A percentile compares a stretch with the other conserved stretches of the same genome.
These are phyloP conservation scores for Asterophora lycoperdoides DNA, from an alignment of 768 basidiomycete genomes.

Conservation along the genomic window DNA sequence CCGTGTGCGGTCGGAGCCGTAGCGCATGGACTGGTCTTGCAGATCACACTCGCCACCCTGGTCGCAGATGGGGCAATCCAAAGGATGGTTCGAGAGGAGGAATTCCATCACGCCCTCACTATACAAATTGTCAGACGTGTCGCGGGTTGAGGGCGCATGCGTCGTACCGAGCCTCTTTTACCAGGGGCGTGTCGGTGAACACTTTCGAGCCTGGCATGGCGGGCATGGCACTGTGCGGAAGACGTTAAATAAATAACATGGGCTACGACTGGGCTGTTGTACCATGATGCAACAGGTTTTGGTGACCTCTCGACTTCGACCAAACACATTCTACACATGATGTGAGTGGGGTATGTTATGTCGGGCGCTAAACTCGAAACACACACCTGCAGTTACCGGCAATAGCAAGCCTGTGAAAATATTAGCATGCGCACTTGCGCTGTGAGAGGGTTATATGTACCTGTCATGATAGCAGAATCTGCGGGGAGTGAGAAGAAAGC, in stretches of 20 bases:
- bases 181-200: constrained; percentile 88
- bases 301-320: constrained; percentile 96
- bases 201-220: constrained; percentile 94
- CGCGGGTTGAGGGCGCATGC: not conserved
- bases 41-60: constrained; percentile 99
- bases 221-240: constrained; percentile 77
- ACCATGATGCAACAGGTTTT: constrained; percentile 95
- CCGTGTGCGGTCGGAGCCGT: constrained; percentile 93
- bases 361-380: not conserved
- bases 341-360: constrained; percentile 4
- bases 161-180: constrained; percentile 76
- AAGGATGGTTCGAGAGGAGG: constrained; percentile 92
- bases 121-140: constrained; percentile 8
- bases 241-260: not conserved
- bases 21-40: constrained; percentile 99
- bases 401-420: constrained; percentile 69
- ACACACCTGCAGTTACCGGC: constrained; percentile 95
- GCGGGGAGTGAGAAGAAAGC: constrained; percentile 17
- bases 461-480: constrained; percentile 88
- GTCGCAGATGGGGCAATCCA: constrained; percentile 98
- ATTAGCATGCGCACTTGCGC: constrained; percentile 4
- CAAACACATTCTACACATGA: constrained; percentile 79
- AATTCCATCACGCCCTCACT: constrained; percentile 99
- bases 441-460: constrained; percentile 31
- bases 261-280: constrained; percentile 10